Evolutionary conservation across 192 early-diverging fungal species (phyloP).

Genomic region (Phlyctochytrium planicorne): DNA sequence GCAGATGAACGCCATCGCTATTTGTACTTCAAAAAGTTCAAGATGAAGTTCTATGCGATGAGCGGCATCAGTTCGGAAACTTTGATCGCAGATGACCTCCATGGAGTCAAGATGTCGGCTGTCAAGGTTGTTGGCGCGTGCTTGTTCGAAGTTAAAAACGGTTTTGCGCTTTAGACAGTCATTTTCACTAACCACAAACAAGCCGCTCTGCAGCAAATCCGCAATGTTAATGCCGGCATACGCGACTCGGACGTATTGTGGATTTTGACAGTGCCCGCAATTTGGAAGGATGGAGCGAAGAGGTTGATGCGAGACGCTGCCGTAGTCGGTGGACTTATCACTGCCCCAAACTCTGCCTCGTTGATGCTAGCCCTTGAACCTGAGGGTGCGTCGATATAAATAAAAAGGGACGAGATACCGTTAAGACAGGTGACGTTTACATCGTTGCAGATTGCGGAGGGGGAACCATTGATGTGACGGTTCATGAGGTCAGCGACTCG

Average conservation of each 20-base stretch:
- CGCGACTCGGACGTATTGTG: background rate
- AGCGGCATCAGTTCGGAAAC: background rate
- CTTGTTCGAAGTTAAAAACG: slow-evolving; percentile 15
- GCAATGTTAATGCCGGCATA: background rate
- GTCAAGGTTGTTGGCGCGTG: slow-evolving; percentile 18
- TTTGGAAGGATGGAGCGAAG: slow-evolving; percentile 12
- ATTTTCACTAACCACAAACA: background rate
- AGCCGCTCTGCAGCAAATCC: background rate
- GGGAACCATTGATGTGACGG: slow-evolving; percentile 20
- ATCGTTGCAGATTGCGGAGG: slow-evolving; percentile 16
- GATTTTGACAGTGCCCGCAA: slow-evolving; percentile 8
- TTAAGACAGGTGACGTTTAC: slow-evolving; percentile 9
- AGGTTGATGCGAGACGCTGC: slow-evolving; percentile 17
- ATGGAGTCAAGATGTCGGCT: slow-evolving; percentile 1
- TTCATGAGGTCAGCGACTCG: slow-evolving; percentile 6
- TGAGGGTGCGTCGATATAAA: slow-evolving; percentile 10
- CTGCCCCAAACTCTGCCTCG: slow-evolving; percentile 1
- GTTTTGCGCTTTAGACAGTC: background rate
- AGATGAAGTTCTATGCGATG: slow-evolving; percentile 4
- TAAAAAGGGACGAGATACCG: background rate
- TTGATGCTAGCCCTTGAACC: slow-evolving; percentile 14
- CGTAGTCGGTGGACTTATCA: slow-evolving; percentile 7
- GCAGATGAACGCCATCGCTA: background rate
- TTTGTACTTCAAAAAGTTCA: slow-evolving; percentile 2
- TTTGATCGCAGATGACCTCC: background rate